Evolutionary conservation across 441 rosid genomes (phyloP).

Genomic region (Gossypium lobatum): DNA sequence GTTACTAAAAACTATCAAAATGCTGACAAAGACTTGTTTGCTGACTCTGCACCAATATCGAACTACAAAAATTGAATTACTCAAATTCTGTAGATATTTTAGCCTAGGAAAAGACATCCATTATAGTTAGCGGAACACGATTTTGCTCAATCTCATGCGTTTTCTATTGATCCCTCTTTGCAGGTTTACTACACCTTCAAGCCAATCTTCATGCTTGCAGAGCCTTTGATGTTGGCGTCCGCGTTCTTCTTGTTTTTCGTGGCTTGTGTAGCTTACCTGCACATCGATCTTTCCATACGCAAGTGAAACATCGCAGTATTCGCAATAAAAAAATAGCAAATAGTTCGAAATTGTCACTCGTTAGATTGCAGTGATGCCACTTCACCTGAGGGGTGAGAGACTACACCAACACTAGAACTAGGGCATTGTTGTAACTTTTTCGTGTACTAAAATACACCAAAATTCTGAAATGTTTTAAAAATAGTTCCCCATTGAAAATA

Average conservation of each 20-base stretch:
- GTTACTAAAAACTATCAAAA: background rate
- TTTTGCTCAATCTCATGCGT: background rate
- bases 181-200: conserved; percentile 95
- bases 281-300: conserved; percentile 68
- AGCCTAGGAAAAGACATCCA: background rate
- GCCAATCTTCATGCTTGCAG: conserved; percentile 92
- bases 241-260: conserved; percentile 72
- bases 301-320: conserved; percentile 27
- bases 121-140: background rate
- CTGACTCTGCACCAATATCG: background rate
- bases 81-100: background rate
- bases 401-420: conserved; percentile 1
- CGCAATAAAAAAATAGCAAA: background rate
- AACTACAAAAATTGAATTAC: background rate
- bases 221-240: conserved; percentile 82
- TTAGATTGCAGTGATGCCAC: conserved; percentile 12
- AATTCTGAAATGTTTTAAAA: background rate
- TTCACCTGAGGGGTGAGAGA: background rate
- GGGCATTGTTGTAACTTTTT: conserved; percentile 13
- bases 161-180: conserved; percentile 1
- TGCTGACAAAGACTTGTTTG: background rate
- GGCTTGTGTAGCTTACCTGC: conserved; percentile 74
- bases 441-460: background rate
- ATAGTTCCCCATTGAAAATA: background rate
- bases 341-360: background rate